These are phyloP conservation scores for Stevia rebaudiana DNA, from an alignment of 140 eudicot genomes.

Conservation along the genomic window DNA sequence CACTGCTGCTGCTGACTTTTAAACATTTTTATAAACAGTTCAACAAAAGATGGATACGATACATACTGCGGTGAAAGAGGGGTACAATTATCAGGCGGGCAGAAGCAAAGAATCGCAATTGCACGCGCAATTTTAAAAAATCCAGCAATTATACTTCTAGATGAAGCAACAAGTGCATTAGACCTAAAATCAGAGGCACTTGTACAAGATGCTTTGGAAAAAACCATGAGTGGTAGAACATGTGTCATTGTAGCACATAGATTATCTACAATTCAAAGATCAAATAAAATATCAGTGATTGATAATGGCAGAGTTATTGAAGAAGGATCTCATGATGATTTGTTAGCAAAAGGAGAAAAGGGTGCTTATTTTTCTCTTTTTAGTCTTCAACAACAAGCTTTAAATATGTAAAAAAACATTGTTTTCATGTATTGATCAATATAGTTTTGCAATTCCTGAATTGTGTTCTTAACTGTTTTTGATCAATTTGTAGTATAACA, in stretches of 20 bases:
- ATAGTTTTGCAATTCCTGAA: no score
- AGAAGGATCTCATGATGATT: conserved; percentile 47
- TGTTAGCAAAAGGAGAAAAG: conserved; percentile 36
- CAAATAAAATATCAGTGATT: conserved; percentile 44
- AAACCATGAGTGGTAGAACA: conserved; percentile 40
- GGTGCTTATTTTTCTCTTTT: conserved; percentile 40
- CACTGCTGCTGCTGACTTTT: neutral
- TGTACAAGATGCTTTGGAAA: conserved; percentile 54
- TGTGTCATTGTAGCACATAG: conserved; percentile 53
- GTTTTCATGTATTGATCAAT: neutral
- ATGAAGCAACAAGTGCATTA: conserved; percentile 53
- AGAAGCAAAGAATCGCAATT: conserved; percentile 45
- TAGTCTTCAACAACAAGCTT: conserved; percentile 36
- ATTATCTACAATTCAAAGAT: conserved; percentile 44
- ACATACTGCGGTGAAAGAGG: conserved; percentile 59
- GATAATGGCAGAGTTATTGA: conserved; percentile 45
- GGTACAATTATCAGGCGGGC: conserved; percentile 49
- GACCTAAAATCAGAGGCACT: conserved; percentile 44
- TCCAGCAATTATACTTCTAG: conserved; percentile 41
- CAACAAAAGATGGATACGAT: conserved; percentile 48
- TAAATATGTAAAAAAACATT: neutral
- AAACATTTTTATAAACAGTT: conserved; percentile 25
- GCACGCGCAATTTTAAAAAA: conserved; percentile 54
- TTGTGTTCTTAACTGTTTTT: no score
- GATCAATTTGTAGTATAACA: no score